Evolutionary conservation across 768 basidiomycete genomes (phyloP).

Genomic region (Mycena galopus): DNA sequence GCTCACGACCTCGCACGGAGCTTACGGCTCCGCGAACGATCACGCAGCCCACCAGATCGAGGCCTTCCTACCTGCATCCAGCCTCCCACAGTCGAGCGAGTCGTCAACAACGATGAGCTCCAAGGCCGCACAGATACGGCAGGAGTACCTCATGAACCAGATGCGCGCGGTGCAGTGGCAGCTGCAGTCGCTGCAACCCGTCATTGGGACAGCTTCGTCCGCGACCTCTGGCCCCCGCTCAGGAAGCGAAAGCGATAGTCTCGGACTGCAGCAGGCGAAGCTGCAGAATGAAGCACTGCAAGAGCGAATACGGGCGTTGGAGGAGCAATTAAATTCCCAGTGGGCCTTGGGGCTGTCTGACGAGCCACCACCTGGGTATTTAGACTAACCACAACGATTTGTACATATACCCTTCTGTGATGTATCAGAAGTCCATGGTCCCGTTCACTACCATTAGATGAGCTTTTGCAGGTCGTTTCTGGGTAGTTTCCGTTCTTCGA

Average conservation of each 20-base stretch:
- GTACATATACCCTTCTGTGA: too few relatives aligned
- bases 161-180: constrained; percentile 22
- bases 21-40: background rate
- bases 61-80: background rate
- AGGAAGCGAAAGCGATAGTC: background rate
- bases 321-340: constrained; percentile 15
- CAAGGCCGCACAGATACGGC: constrained; percentile 18
- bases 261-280: background rate
- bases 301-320: constrained; percentile 10
- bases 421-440: too few relatives aligned
- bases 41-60: background rate
- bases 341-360: constrained; percentile 27
- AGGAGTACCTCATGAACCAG: constrained; percentile 25
- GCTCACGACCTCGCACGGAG: background rate
- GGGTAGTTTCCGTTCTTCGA: too few relatives aligned
- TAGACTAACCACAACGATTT: too few relatives aligned
- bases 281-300: constrained; percentile 18
- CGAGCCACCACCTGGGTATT: constrained; percentile 25
- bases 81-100: background rate
- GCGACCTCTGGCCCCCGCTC: background rate
- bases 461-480: too few relatives aligned
- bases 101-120: constrained; percentile 10
- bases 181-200: background rate
- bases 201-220: background rate
- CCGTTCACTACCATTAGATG: too few relatives aligned